phyloP scores from a whole-genome alignment of 2,329 filamentous ascomycete species.

The Calonectria naviculata region DNA sequence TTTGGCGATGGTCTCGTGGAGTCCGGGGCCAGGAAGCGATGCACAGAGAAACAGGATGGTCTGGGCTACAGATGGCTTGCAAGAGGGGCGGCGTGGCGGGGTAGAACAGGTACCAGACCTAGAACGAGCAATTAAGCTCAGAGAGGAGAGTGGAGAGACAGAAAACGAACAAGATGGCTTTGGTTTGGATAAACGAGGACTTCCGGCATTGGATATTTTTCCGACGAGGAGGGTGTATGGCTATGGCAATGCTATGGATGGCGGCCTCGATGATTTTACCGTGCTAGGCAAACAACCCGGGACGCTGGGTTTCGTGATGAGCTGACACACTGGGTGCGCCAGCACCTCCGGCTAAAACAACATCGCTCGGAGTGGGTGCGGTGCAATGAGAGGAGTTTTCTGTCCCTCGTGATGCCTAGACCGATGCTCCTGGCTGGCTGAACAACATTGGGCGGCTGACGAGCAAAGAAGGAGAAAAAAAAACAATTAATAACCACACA shows the following conservation, averaged over 20 bases:
- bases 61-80: slow-evolving; percentile 16
- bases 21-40: slow-evolving; percentile 3
- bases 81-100: slow-evolving; percentile 10
- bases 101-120: slow-evolving; percentile 1
- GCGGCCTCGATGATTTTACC: background rate
- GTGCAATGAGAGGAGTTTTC: slow-evolving; percentile 20
- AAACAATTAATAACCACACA: slow-evolving; percentile 6
- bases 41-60: slow-evolving; percentile 9
- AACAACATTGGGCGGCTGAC: background rate
- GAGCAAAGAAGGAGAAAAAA: background rate
- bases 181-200: background rate
- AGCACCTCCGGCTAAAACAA: slow-evolving; percentile 7
- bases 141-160: background rate
- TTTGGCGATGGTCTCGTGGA: slow-evolving; percentile 10
- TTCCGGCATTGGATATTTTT: background rate
- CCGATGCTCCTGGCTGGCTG: slow-evolving; percentile 16
- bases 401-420: slow-evolving; percentile 20
- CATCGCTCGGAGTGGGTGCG: background rate
- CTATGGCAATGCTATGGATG: background rate
- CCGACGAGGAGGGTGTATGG: background rate
- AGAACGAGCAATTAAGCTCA: background rate
- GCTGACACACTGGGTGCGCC: background rate
- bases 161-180: background rate
- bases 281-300: background rate
- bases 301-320: background rate